These are phyloP conservation scores for Penicillium griseofulvum DNA, from an alignment of 2,329 filamentous ascomycete genomes.

Conservation along the genomic window DNA sequence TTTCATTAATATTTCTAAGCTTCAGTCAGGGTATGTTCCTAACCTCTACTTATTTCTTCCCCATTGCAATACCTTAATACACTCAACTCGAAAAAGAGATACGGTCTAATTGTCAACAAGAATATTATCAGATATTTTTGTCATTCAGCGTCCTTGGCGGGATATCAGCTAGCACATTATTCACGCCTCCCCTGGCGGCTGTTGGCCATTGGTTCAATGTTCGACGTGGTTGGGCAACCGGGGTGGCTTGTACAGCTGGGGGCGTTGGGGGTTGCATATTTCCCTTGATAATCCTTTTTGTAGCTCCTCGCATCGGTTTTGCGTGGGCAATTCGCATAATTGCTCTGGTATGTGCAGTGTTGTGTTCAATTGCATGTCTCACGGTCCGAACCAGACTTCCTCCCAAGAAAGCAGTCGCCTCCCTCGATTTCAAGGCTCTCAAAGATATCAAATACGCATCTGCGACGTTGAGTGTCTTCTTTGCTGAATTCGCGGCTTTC, in stretches of 20 bases:
- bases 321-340: slow-evolving; percentile 34
- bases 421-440: slow-evolving; percentile 25
- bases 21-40: slow-evolving; percentile 20
- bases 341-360: slow-evolving; percentile 20
- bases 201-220: slow-evolving; percentile 38
- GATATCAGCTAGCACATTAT: slow-evolving; percentile 30
- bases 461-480: slow-evolving; percentile 13
- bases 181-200: slow-evolving; percentile 31
- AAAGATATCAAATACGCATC: slow-evolving; percentile 23
- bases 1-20: slow-evolving; percentile 16
- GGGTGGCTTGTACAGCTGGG: slow-evolving; percentile 36
- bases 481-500: background rate
- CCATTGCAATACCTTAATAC: background rate
- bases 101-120: slow-evolving; percentile 6
- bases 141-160: slow-evolving; percentile 37
- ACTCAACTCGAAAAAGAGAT: background rate
- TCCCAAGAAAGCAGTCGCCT: slow-evolving; percentile 12
- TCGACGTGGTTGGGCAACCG: slow-evolving; percentile 33
- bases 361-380: slow-evolving; percentile 22
- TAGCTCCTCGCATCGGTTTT: slow-evolving; percentile 31
- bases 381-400: slow-evolving; percentile 25
- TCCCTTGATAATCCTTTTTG: slow-evolving; percentile 32
- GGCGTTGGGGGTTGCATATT: slow-evolving; percentile 38
- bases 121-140: slow-evolving; percentile 41
- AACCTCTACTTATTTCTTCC: background rate